Percentiles rank a stretch among this genome's conserved stretches.
These are phyloP conservation scores for Exophiala viscosa DNA, from an alignment of 2,329 filamentous ascomycete species.

Conservation along the genomic window DNA sequence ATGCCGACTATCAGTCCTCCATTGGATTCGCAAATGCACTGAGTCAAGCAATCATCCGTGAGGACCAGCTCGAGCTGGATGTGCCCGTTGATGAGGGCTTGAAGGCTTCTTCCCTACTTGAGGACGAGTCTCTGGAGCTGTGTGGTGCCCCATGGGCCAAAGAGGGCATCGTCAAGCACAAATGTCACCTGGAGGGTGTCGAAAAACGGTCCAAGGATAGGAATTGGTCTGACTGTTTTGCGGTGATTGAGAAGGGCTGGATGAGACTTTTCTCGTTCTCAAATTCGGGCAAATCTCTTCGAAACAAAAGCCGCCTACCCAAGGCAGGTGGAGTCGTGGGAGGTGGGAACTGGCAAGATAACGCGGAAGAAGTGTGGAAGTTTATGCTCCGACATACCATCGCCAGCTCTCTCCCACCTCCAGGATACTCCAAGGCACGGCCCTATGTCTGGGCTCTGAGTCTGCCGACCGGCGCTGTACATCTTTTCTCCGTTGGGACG, in stretches of 20 bases:
- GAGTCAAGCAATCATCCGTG: constrained; percentile 92
- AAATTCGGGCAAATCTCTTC: constrained; percentile 67
- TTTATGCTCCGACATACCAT: constrained; percentile 89
- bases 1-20: constrained; percentile 81
- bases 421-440: constrained; percentile 85
- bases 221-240: constrained; percentile 93
- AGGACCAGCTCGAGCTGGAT: constrained; percentile 60
- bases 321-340: constrained; percentile 70
- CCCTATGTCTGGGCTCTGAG: constrained; percentile 94
- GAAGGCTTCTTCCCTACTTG: constrained; percentile 64
- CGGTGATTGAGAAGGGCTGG: constrained; percentile 90
- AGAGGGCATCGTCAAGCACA: constrained; percentile 92
- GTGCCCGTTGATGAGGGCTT: constrained; percentile 57
- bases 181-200: constrained; percentile 86
- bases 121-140: constrained; percentile 88
- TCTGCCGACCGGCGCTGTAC: constrained; percentile 86
- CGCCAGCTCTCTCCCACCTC: constrained; percentile 81
- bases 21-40: constrained; percentile 97
- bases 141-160: constrained; percentile 97
- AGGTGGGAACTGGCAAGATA: constrained; percentile 97
- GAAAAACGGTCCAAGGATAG: constrained; percentile 92
- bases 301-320: constrained; percentile 59
- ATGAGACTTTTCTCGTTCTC: constrained; percentile 93
- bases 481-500: constrained; percentile 97
- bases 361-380: constrained; percentile 81